A percentile compares a stretch with the other conserved stretches of the same genome.
phyloP scores from a whole-genome alignment of 75 land plant species.

The Pinus albicaulis region DNA sequence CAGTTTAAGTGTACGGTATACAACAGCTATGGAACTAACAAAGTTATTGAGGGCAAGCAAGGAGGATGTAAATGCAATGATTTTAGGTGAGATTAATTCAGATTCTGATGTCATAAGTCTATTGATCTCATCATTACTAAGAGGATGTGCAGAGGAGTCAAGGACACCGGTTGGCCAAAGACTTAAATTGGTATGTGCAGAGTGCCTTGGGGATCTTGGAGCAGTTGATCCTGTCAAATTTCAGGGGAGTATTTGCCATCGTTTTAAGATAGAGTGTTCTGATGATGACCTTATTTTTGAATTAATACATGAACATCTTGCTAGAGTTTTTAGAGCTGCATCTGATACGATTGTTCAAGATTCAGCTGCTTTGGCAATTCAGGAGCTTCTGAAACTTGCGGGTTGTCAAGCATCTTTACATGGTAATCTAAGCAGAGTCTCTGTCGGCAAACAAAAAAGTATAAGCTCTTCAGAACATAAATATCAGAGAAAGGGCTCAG shows the following conservation, averaged over 20 bases:
- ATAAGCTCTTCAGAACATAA: conserved; percentile 8
- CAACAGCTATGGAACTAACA: conserved; percentile 86
- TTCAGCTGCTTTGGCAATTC: conserved; percentile 97
- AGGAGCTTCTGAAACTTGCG: conserved; percentile 86
- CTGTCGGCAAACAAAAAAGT: conserved; percentile 6
- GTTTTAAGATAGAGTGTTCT: conserved; percentile 86
- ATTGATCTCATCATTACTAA: conserved; percentile 75
- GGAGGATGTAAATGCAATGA: conserved; percentile 63
- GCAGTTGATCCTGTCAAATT: conserved; percentile 97
- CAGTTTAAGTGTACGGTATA: conserved; percentile 86
- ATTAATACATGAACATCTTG: conserved; percentile 85
- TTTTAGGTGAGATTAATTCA: conserved; percentile 53
- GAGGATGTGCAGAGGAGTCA: conserved; percentile 97
- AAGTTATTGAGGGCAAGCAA: conserved; percentile 58
- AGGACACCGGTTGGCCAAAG: conserved; percentile 78
- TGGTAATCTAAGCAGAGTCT: conserved; percentile 27
- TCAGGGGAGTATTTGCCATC: conserved; percentile 49
- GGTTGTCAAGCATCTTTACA: conserved; percentile 88
- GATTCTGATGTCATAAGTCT: conserved; percentile 70
- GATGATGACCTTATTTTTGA: conserved; percentile 99
- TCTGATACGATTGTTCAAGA: conserved; percentile 93
- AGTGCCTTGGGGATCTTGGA: conserved; percentile 94
- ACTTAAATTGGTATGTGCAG: conserved; percentile 88
- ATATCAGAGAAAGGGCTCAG: neutral
- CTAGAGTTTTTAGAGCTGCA: conserved; percentile 96